phyloP scores from a whole-genome alignment of 2,329 filamentous ascomycete genomes.

The Orbilia ellipsospora region DNA sequence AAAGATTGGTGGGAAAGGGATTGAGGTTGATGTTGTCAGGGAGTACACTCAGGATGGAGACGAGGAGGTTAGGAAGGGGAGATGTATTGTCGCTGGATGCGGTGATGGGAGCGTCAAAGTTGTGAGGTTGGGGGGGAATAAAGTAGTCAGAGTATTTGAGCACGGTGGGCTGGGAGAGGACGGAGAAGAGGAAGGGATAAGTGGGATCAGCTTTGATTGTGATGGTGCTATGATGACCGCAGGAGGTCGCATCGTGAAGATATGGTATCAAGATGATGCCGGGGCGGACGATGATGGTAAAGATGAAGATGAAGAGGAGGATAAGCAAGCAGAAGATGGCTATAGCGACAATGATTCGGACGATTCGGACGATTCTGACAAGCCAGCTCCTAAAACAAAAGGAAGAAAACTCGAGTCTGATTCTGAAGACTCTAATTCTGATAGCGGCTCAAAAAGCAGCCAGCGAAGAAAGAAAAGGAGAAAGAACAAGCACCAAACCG shows the following conservation, averaged over 20 bases:
- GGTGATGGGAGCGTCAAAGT: slow-evolving; percentile 71
- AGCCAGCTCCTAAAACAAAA: slow-evolving; percentile 56
- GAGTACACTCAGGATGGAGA: slow-evolving; percentile 55
- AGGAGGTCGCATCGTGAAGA: slow-evolving; percentile 84
- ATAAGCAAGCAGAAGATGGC: slow-evolving; percentile 59
- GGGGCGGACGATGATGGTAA: slow-evolving; percentile 64
- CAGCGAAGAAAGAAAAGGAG: slow-evolving; percentile 42
- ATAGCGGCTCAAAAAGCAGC: slow-evolving; percentile 36
- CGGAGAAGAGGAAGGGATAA: slow-evolving; percentile 76
- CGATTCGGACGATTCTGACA: slow-evolving; percentile 65
- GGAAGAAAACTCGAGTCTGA: slow-evolving; percentile 40
- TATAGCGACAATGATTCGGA: slow-evolving; percentile 61
- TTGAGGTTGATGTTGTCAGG: slow-evolving; percentile 57
- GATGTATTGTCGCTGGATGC: slow-evolving; percentile 57
- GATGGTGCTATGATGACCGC: slow-evolving; percentile 88
- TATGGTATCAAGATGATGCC: slow-evolving; percentile 79
- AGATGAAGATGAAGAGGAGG: slow-evolving; percentile 64
- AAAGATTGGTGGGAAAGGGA: slow-evolving; percentile 57
- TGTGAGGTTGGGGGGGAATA: slow-evolving; percentile 60
- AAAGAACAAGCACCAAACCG: slow-evolving; percentile 42
- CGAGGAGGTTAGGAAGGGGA: slow-evolving; percentile 47
- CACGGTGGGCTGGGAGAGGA: slow-evolving; percentile 55
- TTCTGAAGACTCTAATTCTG: slow-evolving; percentile 42
- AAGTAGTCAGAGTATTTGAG: slow-evolving; percentile 56
- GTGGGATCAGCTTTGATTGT: slow-evolving; percentile 84